A percentile compares a stretch with the other conserved stretches of the same genome.
Conservation (phyloP, 257 asterid genomes). For the Ballota nigra region DNA sequence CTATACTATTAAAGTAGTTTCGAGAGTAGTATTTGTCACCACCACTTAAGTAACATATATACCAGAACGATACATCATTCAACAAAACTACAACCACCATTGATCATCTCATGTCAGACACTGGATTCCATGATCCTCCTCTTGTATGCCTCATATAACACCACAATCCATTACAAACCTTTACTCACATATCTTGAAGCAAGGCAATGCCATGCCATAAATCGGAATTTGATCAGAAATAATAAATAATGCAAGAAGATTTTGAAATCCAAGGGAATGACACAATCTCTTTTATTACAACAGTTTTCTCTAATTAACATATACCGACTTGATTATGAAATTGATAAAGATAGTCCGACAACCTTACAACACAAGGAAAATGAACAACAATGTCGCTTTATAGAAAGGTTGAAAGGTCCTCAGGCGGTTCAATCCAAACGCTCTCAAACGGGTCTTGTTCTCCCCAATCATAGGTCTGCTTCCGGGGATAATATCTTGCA, state of each 20-base stretch:
- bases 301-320: constrained; percentile 24
- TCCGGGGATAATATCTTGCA: constrained; percentile 70
- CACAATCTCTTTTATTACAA: constrained; percentile 23
- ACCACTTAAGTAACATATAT: no score
- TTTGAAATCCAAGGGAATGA: not conserved
- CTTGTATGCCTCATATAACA: no score
- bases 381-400: constrained; percentile 14
- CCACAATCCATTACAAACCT: not conserved
- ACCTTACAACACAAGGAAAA: constrained; percentile 4
- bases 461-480: constrained; percentile 81
- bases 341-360: not conserved
- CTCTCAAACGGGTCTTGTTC: constrained; percentile 77
- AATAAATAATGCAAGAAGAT: not conserved
- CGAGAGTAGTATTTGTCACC: no score
- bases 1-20: no score
- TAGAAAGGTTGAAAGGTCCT: constrained; percentile 56
- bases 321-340: constrained; percentile 5
- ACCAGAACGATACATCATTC: no score
- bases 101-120: no score
- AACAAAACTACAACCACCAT: no score
- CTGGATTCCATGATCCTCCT: no score
- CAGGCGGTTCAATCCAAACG: constrained; percentile 88
- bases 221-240: not conserved
- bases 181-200: not conserved
- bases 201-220: no score